A percentile compares a stretch with the other conserved stretches of the same genome.
phyloP scores from a whole-genome alignment of 768 basidiomycete genomes.

The Leccinum subgranulosum region DNA sequence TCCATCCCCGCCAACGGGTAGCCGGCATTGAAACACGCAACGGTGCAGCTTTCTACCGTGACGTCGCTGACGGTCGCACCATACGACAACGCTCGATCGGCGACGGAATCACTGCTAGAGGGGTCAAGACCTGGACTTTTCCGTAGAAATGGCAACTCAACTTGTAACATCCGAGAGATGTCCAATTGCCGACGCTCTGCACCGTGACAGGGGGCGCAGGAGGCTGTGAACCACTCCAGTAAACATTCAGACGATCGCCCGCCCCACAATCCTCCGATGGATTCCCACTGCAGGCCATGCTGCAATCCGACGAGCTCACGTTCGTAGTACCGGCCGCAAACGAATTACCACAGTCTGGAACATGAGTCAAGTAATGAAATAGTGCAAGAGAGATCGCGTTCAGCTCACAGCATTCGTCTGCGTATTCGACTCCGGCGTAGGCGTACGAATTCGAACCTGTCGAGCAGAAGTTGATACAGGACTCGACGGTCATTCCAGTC shows the following conservation, averaged over 20 bases:
- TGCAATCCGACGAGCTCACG: slow-evolving; percentile 52
- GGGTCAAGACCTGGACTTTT: background rate
- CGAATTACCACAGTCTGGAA: slow-evolving; percentile 60
- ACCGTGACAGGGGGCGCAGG: slow-evolving; percentile 54
- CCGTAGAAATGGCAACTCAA: slow-evolving; percentile 25
- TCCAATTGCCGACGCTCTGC: slow-evolving; percentile 59
- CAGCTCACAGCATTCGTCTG: slow-evolving; percentile 57
- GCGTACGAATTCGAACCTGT: slow-evolving; percentile 39
- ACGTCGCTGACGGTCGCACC: slow-evolving; percentile 37
- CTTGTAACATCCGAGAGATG: slow-evolving; percentile 74
- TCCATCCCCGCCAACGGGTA: slow-evolving; percentile 46
- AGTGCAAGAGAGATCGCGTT: background rate
- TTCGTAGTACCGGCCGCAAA: slow-evolving; percentile 45
- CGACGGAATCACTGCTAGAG: slow-evolving; percentile 32
- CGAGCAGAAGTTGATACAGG: slow-evolving; percentile 44
- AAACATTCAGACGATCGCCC: slow-evolving; percentile 56
- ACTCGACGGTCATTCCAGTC: slow-evolving; percentile 59
- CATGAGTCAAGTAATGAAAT: background rate
- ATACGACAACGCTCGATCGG: slow-evolving; percentile 33
- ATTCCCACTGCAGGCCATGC: slow-evolving; percentile 59
- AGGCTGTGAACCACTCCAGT: slow-evolving; percentile 57
- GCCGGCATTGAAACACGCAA: slow-evolving; percentile 42
- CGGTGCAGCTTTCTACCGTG: slow-evolving; percentile 47
- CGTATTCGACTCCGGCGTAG: slow-evolving; percentile 71
- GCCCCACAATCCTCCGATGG: slow-evolving; percentile 58